These are phyloP conservation scores for Fusarium sp. DNA, from an alignment of 2,329 filamentous ascomycete species.

Conservation along the genomic window DNA sequence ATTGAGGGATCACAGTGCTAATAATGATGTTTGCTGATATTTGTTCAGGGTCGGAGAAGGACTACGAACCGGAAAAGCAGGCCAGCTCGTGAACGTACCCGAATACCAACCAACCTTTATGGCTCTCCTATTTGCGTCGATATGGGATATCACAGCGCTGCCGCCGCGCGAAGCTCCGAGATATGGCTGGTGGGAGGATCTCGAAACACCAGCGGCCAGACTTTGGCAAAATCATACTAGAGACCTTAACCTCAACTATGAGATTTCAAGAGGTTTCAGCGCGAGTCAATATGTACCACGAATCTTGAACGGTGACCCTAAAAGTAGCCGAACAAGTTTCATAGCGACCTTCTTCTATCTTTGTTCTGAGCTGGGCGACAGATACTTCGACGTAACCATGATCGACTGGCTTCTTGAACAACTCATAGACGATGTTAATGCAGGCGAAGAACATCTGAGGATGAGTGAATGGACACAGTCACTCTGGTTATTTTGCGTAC, in stretches of 20 bases:
- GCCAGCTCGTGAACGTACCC: slow-evolving; percentile 50
- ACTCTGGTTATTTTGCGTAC: slow-evolving; percentile 56
- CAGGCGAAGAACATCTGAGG: slow-evolving; percentile 51
- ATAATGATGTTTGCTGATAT: slow-evolving; percentile 14
- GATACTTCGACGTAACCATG: slow-evolving; percentile 52
- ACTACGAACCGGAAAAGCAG: slow-evolving; percentile 50
- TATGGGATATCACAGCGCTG: slow-evolving; percentile 50
- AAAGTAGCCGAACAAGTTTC: slow-evolving; percentile 54
- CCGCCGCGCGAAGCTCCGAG: slow-evolving; percentile 47
- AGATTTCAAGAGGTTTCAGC: slow-evolving; percentile 47
- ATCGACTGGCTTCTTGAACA: slow-evolving; percentile 57
- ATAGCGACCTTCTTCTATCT: slow-evolving; percentile 58
- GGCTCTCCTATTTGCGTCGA: slow-evolving; percentile 54
- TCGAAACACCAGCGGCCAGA: slow-evolving; percentile 47
- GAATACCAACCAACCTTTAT: slow-evolving; percentile 56
- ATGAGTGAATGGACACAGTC: slow-evolving; percentile 53
- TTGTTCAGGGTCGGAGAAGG: slow-evolving; percentile 50
- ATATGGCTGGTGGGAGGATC: slow-evolving; percentile 50
- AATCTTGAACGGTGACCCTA: slow-evolving; percentile 47
- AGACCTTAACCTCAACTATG: slow-evolving; percentile 48
- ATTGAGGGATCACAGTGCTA: neutral
- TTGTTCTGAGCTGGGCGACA: slow-evolving; percentile 54
- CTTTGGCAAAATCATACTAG: slow-evolving; percentile 49
- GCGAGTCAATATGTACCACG: slow-evolving; percentile 45
- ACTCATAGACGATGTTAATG: slow-evolving; percentile 53